Evolutionary conservation across 1,284 basidiomycete species (phyloP).

Genomic region (Tylopilus sp.): DNA sequence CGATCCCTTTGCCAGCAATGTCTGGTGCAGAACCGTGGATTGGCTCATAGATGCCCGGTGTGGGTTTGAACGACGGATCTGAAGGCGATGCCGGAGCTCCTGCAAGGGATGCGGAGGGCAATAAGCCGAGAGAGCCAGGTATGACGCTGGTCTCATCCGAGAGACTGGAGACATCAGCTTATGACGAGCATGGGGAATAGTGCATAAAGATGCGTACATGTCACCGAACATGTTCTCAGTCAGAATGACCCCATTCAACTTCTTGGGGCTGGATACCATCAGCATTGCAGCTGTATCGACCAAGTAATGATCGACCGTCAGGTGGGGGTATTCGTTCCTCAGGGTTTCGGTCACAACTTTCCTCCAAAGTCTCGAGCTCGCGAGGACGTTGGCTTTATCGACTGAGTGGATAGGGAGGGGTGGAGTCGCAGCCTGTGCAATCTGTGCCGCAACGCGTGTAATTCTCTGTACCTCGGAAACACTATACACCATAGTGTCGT

Average conservation of each 20-base stretch:
- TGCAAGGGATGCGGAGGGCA: slow-evolving; percentile 94
- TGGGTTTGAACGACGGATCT: slow-evolving; percentile 69
- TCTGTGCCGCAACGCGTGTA: slow-evolving; percentile 92
- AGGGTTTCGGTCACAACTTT: slow-evolving; percentile 86
- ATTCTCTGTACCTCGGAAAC: slow-evolving; percentile 91
- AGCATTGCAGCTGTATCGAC: slow-evolving; percentile 98
- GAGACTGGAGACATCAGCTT: slow-evolving; percentile 54
- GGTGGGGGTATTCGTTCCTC: slow-evolving; percentile 81
- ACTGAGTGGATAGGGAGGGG: slow-evolving; percentile 90
- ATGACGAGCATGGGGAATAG: neutral
- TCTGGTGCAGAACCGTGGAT: slow-evolving; percentile 96
- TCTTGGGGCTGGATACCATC: slow-evolving; percentile 88
- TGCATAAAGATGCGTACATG: slow-evolving; percentile 61
- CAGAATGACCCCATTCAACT: slow-evolving; percentile 93
- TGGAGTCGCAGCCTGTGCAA: slow-evolving; percentile 82
- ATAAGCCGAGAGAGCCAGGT: slow-evolving; percentile 93
- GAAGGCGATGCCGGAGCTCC: slow-evolving; percentile 79
- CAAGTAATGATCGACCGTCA: slow-evolving; percentile 85
- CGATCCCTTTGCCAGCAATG: slow-evolving; percentile 92
- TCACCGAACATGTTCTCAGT: slow-evolving; percentile 97
- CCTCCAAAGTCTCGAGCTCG: slow-evolving; percentile 93
- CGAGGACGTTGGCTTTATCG: slow-evolving; percentile 99
- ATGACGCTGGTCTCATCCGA: slow-evolving; percentile 98
- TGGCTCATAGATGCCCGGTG: slow-evolving; percentile 91
- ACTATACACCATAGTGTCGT: slow-evolving; percentile 93